phyloP scores from a whole-genome alignment of 805 yeast species.

The Candida jianshihensis region DNA sequence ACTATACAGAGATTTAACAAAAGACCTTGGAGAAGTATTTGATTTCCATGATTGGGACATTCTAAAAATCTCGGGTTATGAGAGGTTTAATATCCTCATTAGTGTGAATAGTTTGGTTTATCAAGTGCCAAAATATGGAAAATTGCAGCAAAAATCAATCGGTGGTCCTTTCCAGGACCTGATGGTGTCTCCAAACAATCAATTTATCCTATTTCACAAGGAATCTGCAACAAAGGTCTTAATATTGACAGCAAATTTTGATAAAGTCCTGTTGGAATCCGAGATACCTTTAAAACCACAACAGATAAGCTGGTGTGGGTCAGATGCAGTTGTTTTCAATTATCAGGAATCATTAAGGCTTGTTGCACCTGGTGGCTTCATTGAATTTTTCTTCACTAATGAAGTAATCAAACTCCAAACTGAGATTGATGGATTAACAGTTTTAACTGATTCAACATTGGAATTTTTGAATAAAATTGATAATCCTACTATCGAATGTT shows the following conservation, averaged over 20 bases:
- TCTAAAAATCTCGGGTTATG: constrained; percentile 7
- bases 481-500: constrained; percentile 48
- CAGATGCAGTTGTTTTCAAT: constrained; percentile 68
- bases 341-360: constrained; percentile 56
- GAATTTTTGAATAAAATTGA: constrained; percentile 63
- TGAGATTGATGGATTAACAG: constrained; percentile 64
- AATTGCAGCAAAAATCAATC: constrained; percentile 24
- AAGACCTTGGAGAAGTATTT: constrained; percentile 4
- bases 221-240: constrained; percentile 34
- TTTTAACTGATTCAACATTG: constrained; percentile 46
- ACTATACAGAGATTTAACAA: constrained; percentile 14
- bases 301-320: constrained; percentile 75
- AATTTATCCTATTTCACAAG: constrained; percentile 46
- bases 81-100: constrained; percentile 11
- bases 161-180: constrained; percentile 43
- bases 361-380: constrained; percentile 58
- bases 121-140: constrained; percentile 4
- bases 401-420: constrained; percentile 37
- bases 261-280: constrained; percentile 19
- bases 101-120: constrained; percentile 7
- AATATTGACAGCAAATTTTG: constrained; percentile 38
- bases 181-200: constrained; percentile 45
- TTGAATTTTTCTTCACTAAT: constrained; percentile 44
- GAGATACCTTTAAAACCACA: constrained; percentile 28
- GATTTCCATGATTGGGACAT: constrained; percentile 18